Conservation (phyloP, 768 basidiomycete genomes). For the Tricholoma saponaceum region DNA sequence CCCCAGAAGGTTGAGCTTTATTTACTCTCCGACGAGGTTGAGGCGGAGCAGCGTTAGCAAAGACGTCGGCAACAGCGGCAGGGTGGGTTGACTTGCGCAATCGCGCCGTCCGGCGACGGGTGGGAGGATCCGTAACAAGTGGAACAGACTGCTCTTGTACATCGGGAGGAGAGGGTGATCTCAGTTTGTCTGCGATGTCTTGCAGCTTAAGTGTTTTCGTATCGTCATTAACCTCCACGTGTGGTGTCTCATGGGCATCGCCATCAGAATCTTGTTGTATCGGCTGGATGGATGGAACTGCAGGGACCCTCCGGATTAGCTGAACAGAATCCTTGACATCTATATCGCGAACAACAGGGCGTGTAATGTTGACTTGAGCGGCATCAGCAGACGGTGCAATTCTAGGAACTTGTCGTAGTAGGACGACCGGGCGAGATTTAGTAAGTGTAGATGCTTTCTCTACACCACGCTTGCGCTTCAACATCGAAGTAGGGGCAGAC, state of each 20-base stretch:
- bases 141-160: constrained; percentile 1
- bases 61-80: constrained; percentile 32
- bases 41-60: constrained; percentile 25
- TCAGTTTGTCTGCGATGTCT: background rate
- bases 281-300: background rate
- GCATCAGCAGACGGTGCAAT: constrained; percentile 6
- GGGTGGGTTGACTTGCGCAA: constrained; percentile 37
- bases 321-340: constrained; percentile 10
- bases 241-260: background rate
- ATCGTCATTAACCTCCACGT: background rate
- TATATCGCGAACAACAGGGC: background rate
- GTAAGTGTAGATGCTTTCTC: constrained; percentile 24
- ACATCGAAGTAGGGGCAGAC: constrained; percentile 10
- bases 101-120: constrained; percentile 49
- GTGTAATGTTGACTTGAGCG: background rate
- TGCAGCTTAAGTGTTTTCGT: background rate
- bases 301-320: constrained; percentile 14
- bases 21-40: constrained; percentile 42
- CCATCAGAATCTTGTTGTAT: background rate
- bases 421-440: constrained; percentile 21
- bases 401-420: constrained; percentile 26
- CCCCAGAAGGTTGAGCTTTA: constrained; percentile 24
- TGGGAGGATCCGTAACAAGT: constrained; percentile 1
- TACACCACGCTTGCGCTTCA: constrained; percentile 41
- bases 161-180: constrained; percentile 5